A percentile compares a stretch with the other conserved stretches of the same genome.
Evolutionary conservation across 2,329 filamentous ascomycete species (phyloP).

Genomic region (Monosporascus cannonballus): DNA sequence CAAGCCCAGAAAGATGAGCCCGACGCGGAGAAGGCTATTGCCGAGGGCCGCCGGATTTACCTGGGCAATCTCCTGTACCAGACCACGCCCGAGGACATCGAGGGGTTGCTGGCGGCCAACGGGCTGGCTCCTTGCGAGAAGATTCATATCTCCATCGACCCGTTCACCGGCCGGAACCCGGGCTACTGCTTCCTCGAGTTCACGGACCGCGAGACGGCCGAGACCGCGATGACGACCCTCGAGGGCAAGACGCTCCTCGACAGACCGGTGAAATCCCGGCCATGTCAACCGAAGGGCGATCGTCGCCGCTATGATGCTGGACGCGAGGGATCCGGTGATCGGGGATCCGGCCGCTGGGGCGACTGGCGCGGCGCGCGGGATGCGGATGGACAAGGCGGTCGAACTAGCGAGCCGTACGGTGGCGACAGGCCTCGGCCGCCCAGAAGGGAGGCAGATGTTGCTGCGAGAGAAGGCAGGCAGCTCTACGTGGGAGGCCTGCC

Average conservation of each 20-base stretch:
- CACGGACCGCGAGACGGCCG: conserved; percentile 47
- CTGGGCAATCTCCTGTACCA: conserved; percentile 59
- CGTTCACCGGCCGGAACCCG: conserved; percentile 62
- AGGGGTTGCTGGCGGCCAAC: conserved; percentile 24
- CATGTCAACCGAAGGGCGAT: conserved; percentile 50
- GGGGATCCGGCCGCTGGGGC: conserved; percentile 36
- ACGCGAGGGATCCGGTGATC: conserved; percentile 9
- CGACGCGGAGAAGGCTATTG: conserved; percentile 16
- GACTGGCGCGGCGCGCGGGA: conserved; percentile 30
- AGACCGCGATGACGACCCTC: conserved; percentile 50
- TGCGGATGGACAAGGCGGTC: conserved; percentile 1
- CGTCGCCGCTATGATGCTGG: conserved; percentile 12
- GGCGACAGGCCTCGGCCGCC: conserved; percentile 11
- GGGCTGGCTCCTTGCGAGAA: conserved; percentile 38
- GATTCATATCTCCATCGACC: conserved; percentile 64
- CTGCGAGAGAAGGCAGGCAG: conserved; percentile 27
- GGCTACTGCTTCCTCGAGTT: conserved; percentile 74
- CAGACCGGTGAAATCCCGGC: conserved; percentile 57
- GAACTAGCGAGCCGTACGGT: conserved; percentile 4
- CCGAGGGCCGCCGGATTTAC: conserved; percentile 45
- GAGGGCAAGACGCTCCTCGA: conserved; percentile 49
- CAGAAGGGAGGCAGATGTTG: neutral
- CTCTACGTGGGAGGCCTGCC: conserved; percentile 47
- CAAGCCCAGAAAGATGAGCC: conserved; percentile 3
- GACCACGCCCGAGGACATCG: conserved; percentile 33